Evolutionary conservation across 164 flowering plant genomes (phyloP).

Genomic region (Liquidambar formosana): DNA sequence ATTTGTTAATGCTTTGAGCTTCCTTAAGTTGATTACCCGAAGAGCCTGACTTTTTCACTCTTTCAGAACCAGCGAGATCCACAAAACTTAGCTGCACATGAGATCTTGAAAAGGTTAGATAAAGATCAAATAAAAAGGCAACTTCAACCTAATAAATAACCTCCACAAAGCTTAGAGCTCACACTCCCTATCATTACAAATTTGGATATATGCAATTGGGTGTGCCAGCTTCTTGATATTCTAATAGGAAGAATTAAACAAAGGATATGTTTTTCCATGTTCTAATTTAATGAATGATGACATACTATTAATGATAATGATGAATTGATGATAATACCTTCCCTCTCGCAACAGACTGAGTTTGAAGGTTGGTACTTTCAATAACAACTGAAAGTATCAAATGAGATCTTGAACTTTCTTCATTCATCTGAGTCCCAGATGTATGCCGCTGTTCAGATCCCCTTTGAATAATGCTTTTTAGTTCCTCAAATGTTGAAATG

Average conservation of each 20-base stretch:
- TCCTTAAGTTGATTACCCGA: conserved; percentile 89
- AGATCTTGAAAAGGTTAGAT: background rate
- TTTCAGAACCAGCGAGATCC: conserved; percentile 98
- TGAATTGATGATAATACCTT: too few species aligned
- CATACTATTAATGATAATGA: background rate
- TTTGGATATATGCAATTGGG: background rate
- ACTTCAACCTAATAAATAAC: background rate
- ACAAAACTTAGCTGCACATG: conserved; percentile 94
- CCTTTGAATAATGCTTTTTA: conserved; percentile 59
- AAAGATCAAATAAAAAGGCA: background rate
- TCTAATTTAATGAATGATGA: background rate
- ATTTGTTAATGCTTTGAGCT: conserved; percentile 98
- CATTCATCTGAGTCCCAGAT: conserved; percentile 96
- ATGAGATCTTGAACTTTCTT: conserved; percentile 97
- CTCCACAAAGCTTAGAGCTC: background rate
- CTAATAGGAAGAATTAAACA: background rate
- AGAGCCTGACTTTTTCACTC: conserved; percentile 96
- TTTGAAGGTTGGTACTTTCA: conserved; percentile 92
- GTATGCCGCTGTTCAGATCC: conserved; percentile 89
- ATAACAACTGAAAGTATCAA: conserved; percentile 83
- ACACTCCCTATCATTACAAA: background rate
- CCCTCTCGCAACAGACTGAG: conserved; percentile 87
- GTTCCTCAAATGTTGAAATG: conserved; percentile 76
- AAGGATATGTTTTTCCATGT: background rate
- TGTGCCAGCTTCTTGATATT: background rate